Evolutionary conservation across 129 eudicot genomes (phyloP).

Genomic region (Arctium minus): DNA sequence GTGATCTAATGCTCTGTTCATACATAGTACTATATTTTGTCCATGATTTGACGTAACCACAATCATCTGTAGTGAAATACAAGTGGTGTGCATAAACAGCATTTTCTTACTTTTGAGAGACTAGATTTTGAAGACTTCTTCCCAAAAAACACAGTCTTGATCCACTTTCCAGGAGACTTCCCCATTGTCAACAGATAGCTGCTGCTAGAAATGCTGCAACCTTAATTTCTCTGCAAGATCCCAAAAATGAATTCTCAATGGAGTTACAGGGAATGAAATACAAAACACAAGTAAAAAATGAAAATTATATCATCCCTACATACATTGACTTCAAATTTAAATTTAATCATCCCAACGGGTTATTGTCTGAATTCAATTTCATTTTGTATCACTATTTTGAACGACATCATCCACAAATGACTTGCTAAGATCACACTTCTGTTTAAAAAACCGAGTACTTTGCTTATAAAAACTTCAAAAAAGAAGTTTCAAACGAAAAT

Average conservation of each 20-base stretch:
- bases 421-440: neutral
- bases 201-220: slow-evolving; percentile 10
- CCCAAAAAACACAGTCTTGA: slow-evolving; percentile 77
- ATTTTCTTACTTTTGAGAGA: slow-evolving; percentile 57
- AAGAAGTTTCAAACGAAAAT: neutral
- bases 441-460: neutral
- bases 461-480: neutral
- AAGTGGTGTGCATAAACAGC: neutral
- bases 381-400: neutral
- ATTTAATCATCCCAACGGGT: neutral
- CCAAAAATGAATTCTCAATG: neutral
- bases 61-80: neutral
- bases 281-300: neutral
- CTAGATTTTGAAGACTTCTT: slow-evolving; percentile 75
- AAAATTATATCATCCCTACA: slow-evolving; percentile 7
- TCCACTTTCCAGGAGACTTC: slow-evolving; percentile 95
- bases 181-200: slow-evolving; percentile 47
- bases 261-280: neutral
- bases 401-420: neutral
- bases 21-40: neutral
- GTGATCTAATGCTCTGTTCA: neutral
- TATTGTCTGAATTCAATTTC: neutral
- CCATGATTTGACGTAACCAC: neutral
- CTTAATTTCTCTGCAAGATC: slow-evolving; percentile 18
- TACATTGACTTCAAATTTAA: neutral